Evolutionary conservation across 2,329 filamentous ascomycete species (phyloP).

Genomic region (Monilinia fructicola): DNA sequence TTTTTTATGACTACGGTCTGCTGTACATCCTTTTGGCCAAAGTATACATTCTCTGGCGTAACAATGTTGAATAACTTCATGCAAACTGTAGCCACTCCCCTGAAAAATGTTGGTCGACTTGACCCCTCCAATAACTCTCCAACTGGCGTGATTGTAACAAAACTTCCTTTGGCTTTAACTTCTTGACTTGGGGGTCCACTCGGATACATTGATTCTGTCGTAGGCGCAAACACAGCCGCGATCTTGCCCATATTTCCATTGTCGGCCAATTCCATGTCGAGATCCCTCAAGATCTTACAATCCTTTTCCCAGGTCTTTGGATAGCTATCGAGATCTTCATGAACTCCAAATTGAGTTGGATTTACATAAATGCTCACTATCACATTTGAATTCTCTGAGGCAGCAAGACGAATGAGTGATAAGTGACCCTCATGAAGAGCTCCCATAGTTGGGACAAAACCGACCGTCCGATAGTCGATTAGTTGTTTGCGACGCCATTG

Average conservation of each 20-base stretch:
- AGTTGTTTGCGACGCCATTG: conserved; percentile 66
- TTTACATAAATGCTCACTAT: conserved; percentile 95
- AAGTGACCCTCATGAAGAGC: conserved; percentile 92
- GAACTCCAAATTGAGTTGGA: conserved; percentile 88
- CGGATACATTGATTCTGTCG: conserved; percentile 83
- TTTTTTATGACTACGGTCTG: conserved; percentile 87
- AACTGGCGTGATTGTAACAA: conserved; percentile 87
- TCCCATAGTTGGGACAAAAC: conserved; percentile 95
- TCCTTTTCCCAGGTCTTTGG: conserved; percentile 87
- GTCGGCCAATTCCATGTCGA: conserved; percentile 73
- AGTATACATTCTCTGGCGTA: conserved; percentile 76
- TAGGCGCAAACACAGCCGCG: conserved; percentile 82
- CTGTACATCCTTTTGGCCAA: conserved; percentile 97
- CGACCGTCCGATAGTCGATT: conserved; percentile 68
- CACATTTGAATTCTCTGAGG: conserved; percentile 79
- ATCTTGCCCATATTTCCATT: conserved; percentile 63
- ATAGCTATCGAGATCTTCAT: conserved; percentile 86
- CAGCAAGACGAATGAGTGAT: conserved; percentile 79
- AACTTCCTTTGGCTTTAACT: conserved; percentile 76
- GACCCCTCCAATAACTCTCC: conserved; percentile 79
- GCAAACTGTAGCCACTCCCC: conserved; percentile 93
- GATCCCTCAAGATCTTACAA: conserved; percentile 59
- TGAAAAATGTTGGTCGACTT: conserved; percentile 89
- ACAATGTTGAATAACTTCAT: conserved; percentile 91
- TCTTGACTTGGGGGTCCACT: conserved; percentile 68